Conservation (phyloP, 2,329 filamentous ascomycete species). For the Xylariales sp. region DNA sequence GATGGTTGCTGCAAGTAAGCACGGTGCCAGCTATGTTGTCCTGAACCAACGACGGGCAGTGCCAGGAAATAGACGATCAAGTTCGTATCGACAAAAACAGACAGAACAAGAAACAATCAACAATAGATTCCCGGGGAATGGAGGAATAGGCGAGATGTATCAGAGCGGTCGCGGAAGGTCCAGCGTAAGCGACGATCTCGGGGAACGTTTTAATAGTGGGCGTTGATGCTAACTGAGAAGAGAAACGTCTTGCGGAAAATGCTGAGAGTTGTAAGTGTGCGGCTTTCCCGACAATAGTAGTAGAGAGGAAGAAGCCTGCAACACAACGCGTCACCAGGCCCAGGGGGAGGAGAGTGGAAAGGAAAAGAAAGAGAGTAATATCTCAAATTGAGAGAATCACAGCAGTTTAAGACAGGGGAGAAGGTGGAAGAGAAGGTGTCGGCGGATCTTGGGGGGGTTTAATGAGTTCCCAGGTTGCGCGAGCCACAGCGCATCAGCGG, state of each 20-base stretch:
- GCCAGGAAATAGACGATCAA: slow-evolving; percentile 15
- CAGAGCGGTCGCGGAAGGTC: slow-evolving; percentile 17
- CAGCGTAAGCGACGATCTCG: slow-evolving; percentile 26
- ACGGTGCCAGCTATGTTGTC: slow-evolving; percentile 19
- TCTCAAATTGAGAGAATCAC: slow-evolving; percentile 35
- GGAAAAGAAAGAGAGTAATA: slow-evolving; percentile 32
- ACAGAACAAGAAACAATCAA: slow-evolving; percentile 18
- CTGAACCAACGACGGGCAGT: slow-evolving; percentile 33
- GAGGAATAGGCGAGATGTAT: slow-evolving; percentile 19
- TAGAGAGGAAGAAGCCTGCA: slow-evolving; percentile 19
- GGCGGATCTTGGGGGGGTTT: slow-evolving; percentile 24
- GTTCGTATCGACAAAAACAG: slow-evolving; percentile 22
- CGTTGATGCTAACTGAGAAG: slow-evolving; percentile 7
- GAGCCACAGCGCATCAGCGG: not conserved
- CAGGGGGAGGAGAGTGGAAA: slow-evolving; percentile 22
- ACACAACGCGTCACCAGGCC: slow-evolving; percentile 23
- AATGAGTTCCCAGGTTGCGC: slow-evolving; percentile 26
- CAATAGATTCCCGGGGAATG: slow-evolving; percentile 23
- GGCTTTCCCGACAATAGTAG: slow-evolving; percentile 10
- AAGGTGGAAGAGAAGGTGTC: slow-evolving; percentile 20
- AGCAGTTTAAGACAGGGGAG: slow-evolving; percentile 27
- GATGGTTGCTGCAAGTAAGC: slow-evolving; percentile 16
- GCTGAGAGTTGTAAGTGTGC: slow-evolving; percentile 23
- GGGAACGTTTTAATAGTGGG: slow-evolving; percentile 2
- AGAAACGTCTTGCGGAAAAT: slow-evolving; percentile 9